Base-by-base conservation (phyloP, 495 filamentous ascomycete species). In the Hypoxylon lienhwacheense region DNA sequence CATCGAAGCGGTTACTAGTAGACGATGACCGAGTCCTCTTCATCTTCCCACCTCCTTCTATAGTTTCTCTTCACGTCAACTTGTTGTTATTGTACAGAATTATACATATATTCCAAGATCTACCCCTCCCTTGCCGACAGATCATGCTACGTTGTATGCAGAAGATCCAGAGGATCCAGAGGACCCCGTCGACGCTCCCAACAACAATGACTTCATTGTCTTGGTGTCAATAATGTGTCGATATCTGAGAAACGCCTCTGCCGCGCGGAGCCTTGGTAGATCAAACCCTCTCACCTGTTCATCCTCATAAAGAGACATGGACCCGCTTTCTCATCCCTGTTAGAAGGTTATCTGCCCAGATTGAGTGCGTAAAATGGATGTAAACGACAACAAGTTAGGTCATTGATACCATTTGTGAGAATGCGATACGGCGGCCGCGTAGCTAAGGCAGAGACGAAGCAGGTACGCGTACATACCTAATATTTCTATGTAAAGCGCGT, bases 141-240 rank as follows among this genome's bases (percentile, higher is more conserved):
- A 61, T 61, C 58, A 61, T 61, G 42, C 58, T 45, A 61, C 58
- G 58, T 61, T 43, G 51, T 47, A 61, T 55, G n/a, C n/a, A n/a
- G n/a, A n/a, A n/a, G n/a, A n/a, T n/a, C n/a, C n/a, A n/a, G n/a
- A n/a, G n/a, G n/a, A 46, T 34, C 35, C 37, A 48, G 28, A 42
- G 25, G 32, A 17, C 25, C 26, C 33, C 24, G 28, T 34, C 24
- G 28, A 20, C 24, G 19, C 33, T 28, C 20, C 34, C 8, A 47
- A 34, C 17, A 4, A 42, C 31, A n/a, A 61, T 61, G 58, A 61
- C 58, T 34, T 61, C 58, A 61, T 55, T 19, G 40, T 7, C 47
- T 35, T 49, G 16, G 26, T 39, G 33, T 39, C 39, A 14, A 34
- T 6, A 46, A 29, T 7, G 5, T 25, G 17, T 28, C 11, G 19